Percentiles rank a stretch among this genome's conserved stretches.
These are phyloP conservation scores for Pythium grandisporangium DNA, from an alignment of 352 stramenopile species.

Conservation along the genomic window DNA sequence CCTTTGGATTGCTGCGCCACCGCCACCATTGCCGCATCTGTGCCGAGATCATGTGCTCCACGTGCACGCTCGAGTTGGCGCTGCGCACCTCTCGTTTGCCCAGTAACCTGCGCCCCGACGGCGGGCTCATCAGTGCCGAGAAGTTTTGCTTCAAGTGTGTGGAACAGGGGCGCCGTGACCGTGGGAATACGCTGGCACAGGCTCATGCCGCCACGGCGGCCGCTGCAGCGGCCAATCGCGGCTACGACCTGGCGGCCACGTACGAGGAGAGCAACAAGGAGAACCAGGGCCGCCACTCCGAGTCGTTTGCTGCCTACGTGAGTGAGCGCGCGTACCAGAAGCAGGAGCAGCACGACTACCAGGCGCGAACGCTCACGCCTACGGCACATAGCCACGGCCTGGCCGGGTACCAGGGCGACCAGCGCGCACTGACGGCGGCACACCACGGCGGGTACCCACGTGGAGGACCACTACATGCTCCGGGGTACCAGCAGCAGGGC, in stretches of 20 bases:
- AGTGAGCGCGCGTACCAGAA: background rate
- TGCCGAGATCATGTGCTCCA: constrained; percentile 73
- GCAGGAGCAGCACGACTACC: constrained; percentile 1
- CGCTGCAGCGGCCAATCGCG: background rate
- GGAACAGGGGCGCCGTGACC: constrained; percentile 51
- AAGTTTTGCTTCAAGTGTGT: constrained; percentile 82
- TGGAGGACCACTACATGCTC: too few relatives aligned
- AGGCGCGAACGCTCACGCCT: too few relatives aligned
- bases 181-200: constrained; percentile 7
- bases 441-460: too few relatives aligned
- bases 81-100: constrained; percentile 51
- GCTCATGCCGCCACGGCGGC: constrained; percentile 8
- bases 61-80: constrained; percentile 55
- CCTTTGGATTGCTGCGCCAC: constrained; percentile 58
- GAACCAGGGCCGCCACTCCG: background rate
- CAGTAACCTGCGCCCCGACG: constrained; percentile 36
- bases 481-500: too few relatives aligned
- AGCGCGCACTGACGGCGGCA: too few relatives aligned
- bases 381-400: too few relatives aligned
- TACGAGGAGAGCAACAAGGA: constrained; percentile 9
- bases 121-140: constrained; percentile 55
- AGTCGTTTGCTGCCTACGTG: background rate
- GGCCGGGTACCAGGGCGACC: too few relatives aligned
- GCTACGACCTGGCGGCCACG: background rate
- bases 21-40: constrained; percentile 78